Base-by-base conservation (phyloP, 2,329 filamentous ascomycete genomes). In the Claviceps fusiformis region DNA sequence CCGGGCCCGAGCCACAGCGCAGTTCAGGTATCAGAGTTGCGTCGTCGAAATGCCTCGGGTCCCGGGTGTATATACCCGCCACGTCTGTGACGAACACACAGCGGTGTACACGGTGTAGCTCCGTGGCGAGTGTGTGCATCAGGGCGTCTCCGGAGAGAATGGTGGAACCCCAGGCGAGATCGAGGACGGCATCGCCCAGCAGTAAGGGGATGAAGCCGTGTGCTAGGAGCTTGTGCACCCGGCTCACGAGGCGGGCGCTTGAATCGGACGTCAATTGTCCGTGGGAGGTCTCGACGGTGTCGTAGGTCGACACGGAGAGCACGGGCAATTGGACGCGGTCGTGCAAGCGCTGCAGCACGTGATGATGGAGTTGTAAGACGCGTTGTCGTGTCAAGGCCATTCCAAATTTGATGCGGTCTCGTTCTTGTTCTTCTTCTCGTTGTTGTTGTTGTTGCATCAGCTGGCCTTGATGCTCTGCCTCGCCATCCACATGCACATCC, bases 81-180 rank as follows among this genome's bases (percentile, higher is more conserved):
- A 55, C 50, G 10, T 55, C 54, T 5, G 54, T 55, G 50, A 55
- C 50, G 29, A 55, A 55, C 10, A 53, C 50, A 27, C 54, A 55
- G 11, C 54, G 54, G 6, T 19, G 54, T 24, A 55, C 54, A 7
- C 5, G n/a, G 6, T 1, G 13, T 39, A 55, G 41, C 10, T 35
- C 31, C 17, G 48, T 46, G 3, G 50, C 54, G n/a, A 53, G 43
- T 4, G 13, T 17, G 27, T 55, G 54, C 54, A 55, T 50, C 31
- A 55, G 45, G 33, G 50, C 54, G 29, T 55, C 54, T 11, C 54
- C 54, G 35, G 54, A 55, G 27, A 55, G 54, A 8, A 55, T 55
- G 4, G 54, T 55, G 1, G 50, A 7, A 1, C 54, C 54, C 50
- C 50, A 52, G n/a, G 45, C 35, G 1, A 15, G 44, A 19, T 55